These are phyloP conservation scores for Ceratocystis papillata DNA, from an alignment of 2,329 filamentous ascomycete species.

Conservation along the genomic window DNA sequence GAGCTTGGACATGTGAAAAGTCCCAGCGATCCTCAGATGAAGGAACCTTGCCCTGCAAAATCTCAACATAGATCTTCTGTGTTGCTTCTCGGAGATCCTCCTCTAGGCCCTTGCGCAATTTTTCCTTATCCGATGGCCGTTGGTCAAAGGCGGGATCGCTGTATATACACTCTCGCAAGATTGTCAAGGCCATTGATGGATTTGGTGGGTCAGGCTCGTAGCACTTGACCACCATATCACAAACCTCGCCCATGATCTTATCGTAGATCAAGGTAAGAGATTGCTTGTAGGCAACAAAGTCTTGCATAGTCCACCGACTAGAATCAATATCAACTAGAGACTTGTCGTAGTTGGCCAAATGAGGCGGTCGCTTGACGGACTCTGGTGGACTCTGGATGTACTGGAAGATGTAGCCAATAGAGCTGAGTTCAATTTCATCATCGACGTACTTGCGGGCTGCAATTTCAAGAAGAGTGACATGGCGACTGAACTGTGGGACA, in stretches of 20 bases:
- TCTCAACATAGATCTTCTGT: conserved; percentile 58
- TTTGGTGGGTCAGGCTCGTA: conserved; percentile 81
- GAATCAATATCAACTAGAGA: conserved; percentile 47
- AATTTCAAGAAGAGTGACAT: conserved; percentile 75
- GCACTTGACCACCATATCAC: conserved; percentile 73
- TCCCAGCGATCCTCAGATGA: conserved; percentile 75
- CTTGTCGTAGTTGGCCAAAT: conserved; percentile 42
- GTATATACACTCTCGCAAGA: conserved; percentile 74
- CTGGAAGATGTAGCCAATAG: conserved; percentile 66
- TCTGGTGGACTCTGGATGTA: conserved; percentile 33
- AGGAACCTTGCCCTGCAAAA: conserved; percentile 71
- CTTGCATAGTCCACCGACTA: conserved; percentile 56
- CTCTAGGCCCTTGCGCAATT: conserved; percentile 17
- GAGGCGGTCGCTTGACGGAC: conserved; percentile 59
- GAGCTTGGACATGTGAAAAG: conserved; percentile 77
- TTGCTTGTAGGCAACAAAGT: conserved; percentile 61
- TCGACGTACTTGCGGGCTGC: conserved; percentile 75
- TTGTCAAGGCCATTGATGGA: conserved; percentile 65
- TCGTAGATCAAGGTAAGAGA: conserved; percentile 68
- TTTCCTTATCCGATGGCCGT: conserved; percentile 54
- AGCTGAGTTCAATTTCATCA: conserved; percentile 68
- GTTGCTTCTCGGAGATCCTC: conserved; percentile 18
- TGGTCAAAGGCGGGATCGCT: conserved; percentile 65
- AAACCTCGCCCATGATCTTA: conserved; percentile 73
- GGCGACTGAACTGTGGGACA: conserved; percentile 68